Conservation (phyloP, 108 stramenopile species). For the Skeletonema grethae region DNA sequence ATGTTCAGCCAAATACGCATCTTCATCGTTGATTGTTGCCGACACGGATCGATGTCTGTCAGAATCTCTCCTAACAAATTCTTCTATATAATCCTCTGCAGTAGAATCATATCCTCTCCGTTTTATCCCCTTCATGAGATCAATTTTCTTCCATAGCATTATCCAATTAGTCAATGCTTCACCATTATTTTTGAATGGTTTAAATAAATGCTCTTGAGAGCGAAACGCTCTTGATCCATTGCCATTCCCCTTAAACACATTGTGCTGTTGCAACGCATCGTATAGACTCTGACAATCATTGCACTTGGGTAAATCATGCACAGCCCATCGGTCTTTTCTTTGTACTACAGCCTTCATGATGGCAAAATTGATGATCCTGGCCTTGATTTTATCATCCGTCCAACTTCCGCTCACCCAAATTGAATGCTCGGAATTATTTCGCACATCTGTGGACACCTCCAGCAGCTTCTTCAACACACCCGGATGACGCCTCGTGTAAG, state of each 20-base stretch:
- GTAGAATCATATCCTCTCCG: conserved; percentile 17
- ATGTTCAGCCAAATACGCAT: background rate
- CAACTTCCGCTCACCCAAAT: conserved; percentile 39
- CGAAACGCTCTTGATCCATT: conserved; percentile 18
- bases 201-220: conserved; percentile 49
- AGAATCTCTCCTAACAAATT: conserved; percentile 43
- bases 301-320: conserved; percentile 46
- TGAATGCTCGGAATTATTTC: conserved; percentile 18
- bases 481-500: background rate
- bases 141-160: conserved; percentile 43
- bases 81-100: conserved; percentile 42
- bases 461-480: conserved; percentile 26
- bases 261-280: conserved; percentile 25
- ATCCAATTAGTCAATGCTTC: conserved; percentile 50
- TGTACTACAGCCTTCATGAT: conserved; percentile 52
- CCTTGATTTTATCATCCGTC: conserved; percentile 44
- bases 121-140: conserved; percentile 20
- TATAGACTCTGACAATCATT: conserved; percentile 40
- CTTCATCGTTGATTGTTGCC: conserved; percentile 8
- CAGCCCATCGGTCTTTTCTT: conserved; percentile 44
- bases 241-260: conserved; percentile 38
- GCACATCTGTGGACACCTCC: background rate
- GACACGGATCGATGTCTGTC: conserved; percentile 16
- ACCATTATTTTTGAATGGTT: conserved; percentile 44
- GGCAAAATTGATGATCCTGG: conserved; percentile 45